Conservation (phyloP, 106 monocot species). For the Allium sativum region DNA sequence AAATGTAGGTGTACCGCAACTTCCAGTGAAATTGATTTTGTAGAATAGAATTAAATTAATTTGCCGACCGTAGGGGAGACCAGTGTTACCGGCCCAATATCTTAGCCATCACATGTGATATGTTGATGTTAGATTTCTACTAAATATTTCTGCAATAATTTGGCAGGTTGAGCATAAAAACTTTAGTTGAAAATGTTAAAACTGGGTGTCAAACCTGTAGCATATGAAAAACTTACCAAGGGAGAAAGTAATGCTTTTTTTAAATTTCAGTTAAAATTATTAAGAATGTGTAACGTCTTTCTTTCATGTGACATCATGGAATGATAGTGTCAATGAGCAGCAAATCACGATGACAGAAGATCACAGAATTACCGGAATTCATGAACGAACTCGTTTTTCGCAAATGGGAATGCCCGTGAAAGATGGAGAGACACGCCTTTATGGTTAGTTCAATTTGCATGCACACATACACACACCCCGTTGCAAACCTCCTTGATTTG, state of each 20-base stretch:
- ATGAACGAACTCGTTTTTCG: slow-evolving; percentile 50
- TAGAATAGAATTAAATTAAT: too few species aligned
- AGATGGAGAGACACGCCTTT: slow-evolving; percentile 79
- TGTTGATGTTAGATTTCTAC: too few species aligned
- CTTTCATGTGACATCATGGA: slow-evolving; percentile 1
- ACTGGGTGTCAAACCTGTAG: background rate
- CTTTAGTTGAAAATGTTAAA: too few species aligned
- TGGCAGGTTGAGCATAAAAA: too few species aligned
- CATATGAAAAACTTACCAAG: background rate
- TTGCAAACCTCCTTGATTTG: too few species aligned
- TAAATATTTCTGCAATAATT: too few species aligned
- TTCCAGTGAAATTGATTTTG: too few species aligned
- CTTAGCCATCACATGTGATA: too few species aligned
- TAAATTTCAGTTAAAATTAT: background rate
- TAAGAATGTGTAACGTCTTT: background rate
- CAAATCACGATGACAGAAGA: slow-evolving; percentile 75
- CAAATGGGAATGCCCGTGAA: slow-evolving; percentile 59
- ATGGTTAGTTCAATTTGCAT: slow-evolving; percentile 22
- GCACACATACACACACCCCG: too few species aligned
- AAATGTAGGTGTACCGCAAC: too few species aligned
- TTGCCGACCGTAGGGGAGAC: too few species aligned
- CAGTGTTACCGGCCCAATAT: too few species aligned
- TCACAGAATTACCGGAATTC: slow-evolving; percentile 54
- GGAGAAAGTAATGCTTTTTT: background rate
- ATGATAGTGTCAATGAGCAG: slow-evolving; percentile 46